Base-by-base conservation (phyloP, 768 basidiomycete genomes). In the Trametes cubensis region DNA sequence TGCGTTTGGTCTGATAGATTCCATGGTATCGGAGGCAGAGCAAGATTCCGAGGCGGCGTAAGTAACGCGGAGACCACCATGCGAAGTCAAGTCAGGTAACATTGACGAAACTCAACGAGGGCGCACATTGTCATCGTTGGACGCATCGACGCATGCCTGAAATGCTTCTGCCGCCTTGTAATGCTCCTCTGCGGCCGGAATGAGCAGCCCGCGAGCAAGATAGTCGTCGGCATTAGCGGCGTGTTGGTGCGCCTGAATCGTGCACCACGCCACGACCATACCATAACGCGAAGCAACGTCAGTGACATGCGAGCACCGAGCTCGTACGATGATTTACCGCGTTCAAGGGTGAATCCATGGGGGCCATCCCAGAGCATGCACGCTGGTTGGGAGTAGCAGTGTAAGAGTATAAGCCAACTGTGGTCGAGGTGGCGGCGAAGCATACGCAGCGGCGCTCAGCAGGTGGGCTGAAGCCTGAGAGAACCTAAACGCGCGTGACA, bases 151-250 rank as follows among this genome's bases (percentile, higher is more conserved):
- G 58, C 90, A 90, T 38, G 83, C 84, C 60, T 82, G 73, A 70
- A 91, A 93, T 2, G 88, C 87, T 62, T 87, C 86, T 17, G 91
- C 90, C 28, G 92, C 90, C 69, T 86, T 88, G 63, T 78, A 72
- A 67, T 93, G 89, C 65, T 92, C 88, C 63, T 90, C 86, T 25
- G 84, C 80, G 13, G 92, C 89, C 39, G 84, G 83, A 21, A 91
- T 82, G 55, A 91, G 80, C 6, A 90, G 77, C 14, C 92, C 92
- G 61, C 84, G 81, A 14, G 78, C 79, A 47, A 82, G 70, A 68
- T 82, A 84, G 61, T 92, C 90, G 53, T 93, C 90, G 39, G 90
- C 91, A 68, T 88, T 89, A 17, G 87, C 86, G 55, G 88, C 88
- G 74, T 92, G 90, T 68, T 88, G 85, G 72, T 94, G 89, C 21